phyloP scores from a whole-genome alignment of 108 stramenopile genomes.

The Cyclotella sp. region DNA sequence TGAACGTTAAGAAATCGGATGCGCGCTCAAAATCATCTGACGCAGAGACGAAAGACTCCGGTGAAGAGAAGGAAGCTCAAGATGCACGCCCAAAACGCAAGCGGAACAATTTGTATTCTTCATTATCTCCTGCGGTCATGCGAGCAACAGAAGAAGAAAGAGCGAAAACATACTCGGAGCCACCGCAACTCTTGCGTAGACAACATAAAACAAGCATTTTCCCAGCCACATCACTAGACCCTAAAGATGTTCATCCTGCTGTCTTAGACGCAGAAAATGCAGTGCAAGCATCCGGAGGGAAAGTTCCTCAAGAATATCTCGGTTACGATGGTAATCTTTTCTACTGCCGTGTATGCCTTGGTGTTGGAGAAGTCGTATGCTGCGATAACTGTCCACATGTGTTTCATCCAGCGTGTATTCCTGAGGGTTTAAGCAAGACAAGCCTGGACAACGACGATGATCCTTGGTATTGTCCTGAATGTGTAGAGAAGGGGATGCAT shows the following conservation, averaged over 20 bases:
- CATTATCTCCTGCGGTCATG: slow-evolving; percentile 34
- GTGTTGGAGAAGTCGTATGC: slow-evolving; percentile 83
- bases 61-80: slow-evolving; percentile 10
- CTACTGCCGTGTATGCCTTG: slow-evolving; percentile 69
- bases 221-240: background rate
- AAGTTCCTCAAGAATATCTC: slow-evolving; percentile 25
- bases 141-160: slow-evolving; percentile 26
- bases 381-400: slow-evolving; percentile 87
- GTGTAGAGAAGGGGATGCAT: slow-evolving; percentile 33
- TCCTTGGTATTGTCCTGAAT: slow-evolving; percentile 88
- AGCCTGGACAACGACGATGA: slow-evolving; percentile 76
- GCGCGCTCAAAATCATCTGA: background rate
- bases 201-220: background rate
- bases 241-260: slow-evolving; percentile 7
- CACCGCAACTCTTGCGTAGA: slow-evolving; percentile 12
- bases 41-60: background rate
- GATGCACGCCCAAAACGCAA: slow-evolving; percentile 35
- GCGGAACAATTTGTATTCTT: slow-evolving; percentile 30
- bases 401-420: slow-evolving; percentile 76
- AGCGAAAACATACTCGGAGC: slow-evolving; percentile 9
- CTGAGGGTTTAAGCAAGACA: slow-evolving; percentile 51
- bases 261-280: slow-evolving; percentile 6
- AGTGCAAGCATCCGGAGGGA: slow-evolving; percentile 4
- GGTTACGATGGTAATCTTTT: slow-evolving; percentile 80
- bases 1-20: background rate